Conservation (phyloP, 2,329 filamentous ascomycete species). For the Cladorrhinum sp. region DNA sequence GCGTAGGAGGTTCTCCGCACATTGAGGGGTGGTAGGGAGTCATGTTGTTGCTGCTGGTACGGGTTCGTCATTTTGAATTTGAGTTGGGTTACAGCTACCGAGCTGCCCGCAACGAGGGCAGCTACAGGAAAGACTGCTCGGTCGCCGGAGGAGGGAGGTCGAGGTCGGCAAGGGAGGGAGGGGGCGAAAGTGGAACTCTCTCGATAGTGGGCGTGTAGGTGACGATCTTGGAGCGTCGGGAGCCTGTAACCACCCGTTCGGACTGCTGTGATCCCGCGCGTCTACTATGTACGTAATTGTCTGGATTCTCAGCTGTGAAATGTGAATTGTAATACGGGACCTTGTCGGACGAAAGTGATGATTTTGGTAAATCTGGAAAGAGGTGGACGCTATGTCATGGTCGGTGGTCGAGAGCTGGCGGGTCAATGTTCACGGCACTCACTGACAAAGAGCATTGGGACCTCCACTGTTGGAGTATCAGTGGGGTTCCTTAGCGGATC, state of each 20-base stretch:
- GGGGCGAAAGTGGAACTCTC: slow-evolving; percentile 1
- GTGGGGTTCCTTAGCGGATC: slow-evolving; percentile 17
- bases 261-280: background rate
- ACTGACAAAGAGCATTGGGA: background rate
- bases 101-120: slow-evolving; percentile 14
- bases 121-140: slow-evolving; percentile 11
- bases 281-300: background rate
- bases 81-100: slow-evolving; percentile 6
- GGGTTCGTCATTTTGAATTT: slow-evolving; percentile 42
- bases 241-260: background rate
- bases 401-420: slow-evolving; percentile 16
- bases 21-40: slow-evolving; percentile 31
- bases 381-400: slow-evolving; percentile 17
- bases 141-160: slow-evolving; percentile 6
- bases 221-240: background rate
- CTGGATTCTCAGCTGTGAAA: background rate
- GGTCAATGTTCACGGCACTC: background rate
- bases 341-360: background rate
- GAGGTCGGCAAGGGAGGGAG: slow-evolving; percentile 9
- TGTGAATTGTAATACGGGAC: background rate
- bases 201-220: background rate
- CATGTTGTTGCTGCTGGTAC: slow-evolving; percentile 35
- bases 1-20: slow-evolving; percentile 42
- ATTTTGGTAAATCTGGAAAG: background rate
- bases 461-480: background rate